These are phyloP conservation scores for Phytophthora cactorum DNA, from an alignment of 352 stramenopile genomes.

Conservation along the genomic window DNA sequence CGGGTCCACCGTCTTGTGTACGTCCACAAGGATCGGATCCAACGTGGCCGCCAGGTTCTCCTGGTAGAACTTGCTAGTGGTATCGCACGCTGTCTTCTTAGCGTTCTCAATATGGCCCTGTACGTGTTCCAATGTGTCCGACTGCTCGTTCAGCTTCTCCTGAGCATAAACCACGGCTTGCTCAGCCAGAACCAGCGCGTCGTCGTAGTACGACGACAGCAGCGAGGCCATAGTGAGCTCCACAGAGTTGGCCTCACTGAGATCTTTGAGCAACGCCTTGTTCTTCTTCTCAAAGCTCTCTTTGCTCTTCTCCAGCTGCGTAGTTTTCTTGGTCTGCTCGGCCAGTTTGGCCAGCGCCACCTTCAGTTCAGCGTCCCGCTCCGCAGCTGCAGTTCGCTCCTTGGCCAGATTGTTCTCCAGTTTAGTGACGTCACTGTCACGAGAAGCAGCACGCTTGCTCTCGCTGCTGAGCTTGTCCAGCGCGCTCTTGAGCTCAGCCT, in stretches of 20 bases:
- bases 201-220: constrained; percentile 84
- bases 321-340: constrained; percentile 36
- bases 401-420: constrained; percentile 36
- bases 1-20: constrained; percentile 62
- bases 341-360: constrained; percentile 41
- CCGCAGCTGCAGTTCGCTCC: constrained; percentile 13
- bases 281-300: constrained; percentile 65
- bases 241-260: constrained; percentile 52
- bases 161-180: constrained; percentile 43
- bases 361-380: constrained; percentile 41
- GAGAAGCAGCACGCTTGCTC: not conserved
- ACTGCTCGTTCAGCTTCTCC: constrained; percentile 54
- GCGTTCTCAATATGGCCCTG: constrained; percentile 54
- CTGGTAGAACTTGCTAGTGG: constrained; percentile 65
- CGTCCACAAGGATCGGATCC: constrained; percentile 64
- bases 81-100: constrained; percentile 53
- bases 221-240: constrained; percentile 71
- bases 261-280: constrained; percentile 56
- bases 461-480: constrained; percentile 26
- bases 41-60: constrained; percentile 73
- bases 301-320: constrained; percentile 30
- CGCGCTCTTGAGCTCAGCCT: constrained; percentile 25
- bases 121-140: constrained; percentile 52
- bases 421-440: constrained; percentile 22
- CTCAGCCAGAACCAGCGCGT: constrained; percentile 63